A percentile compares a stretch with the other conserved stretches of the same genome.
Evolutionary conservation across 129 eudicot genomes (phyloP).

Genomic region (Pseudognaphalium luteoalbum): DNA sequence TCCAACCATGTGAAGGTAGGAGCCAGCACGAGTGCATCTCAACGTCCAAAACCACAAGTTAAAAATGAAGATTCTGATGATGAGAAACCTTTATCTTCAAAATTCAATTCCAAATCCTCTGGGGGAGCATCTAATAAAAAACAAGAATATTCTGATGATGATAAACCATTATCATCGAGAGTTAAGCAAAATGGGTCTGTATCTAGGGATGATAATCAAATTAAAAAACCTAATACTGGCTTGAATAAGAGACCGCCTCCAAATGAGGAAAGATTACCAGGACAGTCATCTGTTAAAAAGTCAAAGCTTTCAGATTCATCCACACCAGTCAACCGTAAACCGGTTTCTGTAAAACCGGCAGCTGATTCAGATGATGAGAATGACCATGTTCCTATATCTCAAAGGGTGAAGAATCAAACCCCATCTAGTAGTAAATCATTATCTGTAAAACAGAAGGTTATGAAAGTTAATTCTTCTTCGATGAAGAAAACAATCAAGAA

Average conservation of each 20-base stretch:
- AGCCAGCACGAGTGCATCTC: slow-evolving; percentile 23
- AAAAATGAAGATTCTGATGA: slow-evolving; percentile 69
- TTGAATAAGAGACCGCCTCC: slow-evolving; percentile 62
- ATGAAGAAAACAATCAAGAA: slow-evolving; percentile 45
- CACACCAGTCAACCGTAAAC: slow-evolving; percentile 43
- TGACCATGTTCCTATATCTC: slow-evolving; percentile 71
- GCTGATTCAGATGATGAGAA: slow-evolving; percentile 55
- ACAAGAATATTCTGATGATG: slow-evolving; percentile 48
- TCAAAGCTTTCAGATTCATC: slow-evolving; percentile 65
- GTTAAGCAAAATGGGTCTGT: slow-evolving; percentile 69
- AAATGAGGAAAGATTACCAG: slow-evolving; percentile 43
- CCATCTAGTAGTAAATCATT: slow-evolving; percentile 53
- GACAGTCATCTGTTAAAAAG: slow-evolving; percentile 60
- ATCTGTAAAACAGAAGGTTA: slow-evolving; percentile 42
- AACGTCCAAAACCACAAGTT: slow-evolving; percentile 27
- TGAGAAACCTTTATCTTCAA: slow-evolving; percentile 30
- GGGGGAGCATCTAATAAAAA: slow-evolving; percentile 47
- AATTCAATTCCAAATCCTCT: slow-evolving; percentile 26
- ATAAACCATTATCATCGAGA: slow-evolving; percentile 55
- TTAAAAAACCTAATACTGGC: slow-evolving; percentile 32
- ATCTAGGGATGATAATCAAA: slow-evolving; percentile 37
- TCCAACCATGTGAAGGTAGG: slow-evolving; percentile 38
- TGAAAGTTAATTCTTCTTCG: slow-evolving; percentile 48
- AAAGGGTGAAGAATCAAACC: slow-evolving; percentile 62
- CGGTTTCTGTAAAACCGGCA: slow-evolving; percentile 46